These are phyloP conservation scores for Rhizopus sp. DNA, from an alignment of 371 early-diverging fungal genomes.

Conservation along the genomic window DNA sequence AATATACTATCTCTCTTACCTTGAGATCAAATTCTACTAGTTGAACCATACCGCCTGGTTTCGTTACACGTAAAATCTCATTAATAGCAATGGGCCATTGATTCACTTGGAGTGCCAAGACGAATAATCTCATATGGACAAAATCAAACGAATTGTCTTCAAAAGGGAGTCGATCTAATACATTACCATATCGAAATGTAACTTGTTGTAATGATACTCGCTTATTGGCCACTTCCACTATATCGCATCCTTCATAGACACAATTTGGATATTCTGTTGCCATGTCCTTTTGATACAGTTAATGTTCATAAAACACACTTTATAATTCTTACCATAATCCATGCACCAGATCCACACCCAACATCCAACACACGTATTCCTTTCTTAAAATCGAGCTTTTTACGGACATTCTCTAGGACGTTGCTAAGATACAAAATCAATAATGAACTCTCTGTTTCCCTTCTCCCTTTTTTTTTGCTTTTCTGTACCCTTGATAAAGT, in stretches of 20 bases:
- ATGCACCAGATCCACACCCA: conserved; percentile 23
- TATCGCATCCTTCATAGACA: neutral
- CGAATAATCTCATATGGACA: conserved; percentile 34
- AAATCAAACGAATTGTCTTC: conserved; percentile 35
- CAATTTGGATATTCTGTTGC: neutral
- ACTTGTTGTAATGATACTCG: neutral
- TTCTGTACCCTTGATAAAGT: neutral
- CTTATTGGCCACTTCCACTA: neutral
- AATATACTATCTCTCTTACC: conserved; percentile 7
- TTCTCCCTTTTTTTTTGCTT: neutral
- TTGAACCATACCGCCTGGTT: conserved; percentile 46
- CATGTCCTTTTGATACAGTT: neutral
- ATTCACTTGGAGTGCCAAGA: conserved; percentile 13
- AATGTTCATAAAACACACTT: too few species aligned
- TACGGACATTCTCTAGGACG: neutral
- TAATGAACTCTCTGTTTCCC: neutral
- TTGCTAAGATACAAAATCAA: neutral
- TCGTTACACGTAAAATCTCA: conserved; percentile 34
- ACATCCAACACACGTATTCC: neutral
- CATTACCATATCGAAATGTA: neutral
- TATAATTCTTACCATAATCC: conserved; percentile 19
- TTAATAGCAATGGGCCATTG: conserved; percentile 18
- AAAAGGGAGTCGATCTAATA: conserved; percentile 27
- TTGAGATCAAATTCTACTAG: conserved; percentile 34
- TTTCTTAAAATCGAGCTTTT: neutral